Conservation (phyloP, 2,329 filamentous ascomycete species). For the Exophiala calicioides region DNA sequence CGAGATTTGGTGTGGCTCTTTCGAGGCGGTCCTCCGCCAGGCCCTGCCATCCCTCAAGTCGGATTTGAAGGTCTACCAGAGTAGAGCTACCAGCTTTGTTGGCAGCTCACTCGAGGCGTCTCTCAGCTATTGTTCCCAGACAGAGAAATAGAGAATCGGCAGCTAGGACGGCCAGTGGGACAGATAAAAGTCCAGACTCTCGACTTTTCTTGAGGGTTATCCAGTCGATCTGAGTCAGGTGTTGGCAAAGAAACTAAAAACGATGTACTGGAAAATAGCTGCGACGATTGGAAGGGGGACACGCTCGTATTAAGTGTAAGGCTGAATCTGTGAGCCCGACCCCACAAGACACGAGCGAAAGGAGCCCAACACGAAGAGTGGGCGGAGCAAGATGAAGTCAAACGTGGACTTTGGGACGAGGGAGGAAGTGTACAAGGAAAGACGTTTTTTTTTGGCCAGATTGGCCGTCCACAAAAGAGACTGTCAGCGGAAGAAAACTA, state of each 20-base stretch:
- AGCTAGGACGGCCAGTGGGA: background rate
- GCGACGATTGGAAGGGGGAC: background rate
- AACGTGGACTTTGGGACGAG: background rate
- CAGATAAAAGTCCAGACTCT: too few species aligned
- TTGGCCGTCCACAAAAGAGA: conserved; percentile 15
- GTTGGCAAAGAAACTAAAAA: conserved; percentile 9
- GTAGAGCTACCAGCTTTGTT: too few species aligned
- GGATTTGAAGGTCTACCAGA: conserved; percentile 5
- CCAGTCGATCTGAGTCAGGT: background rate
- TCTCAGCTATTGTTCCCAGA: too few species aligned
- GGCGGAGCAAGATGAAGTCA: conserved; percentile 1
- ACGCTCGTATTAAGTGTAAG: conserved; percentile 24
- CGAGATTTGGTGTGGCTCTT: conserved; percentile 97
- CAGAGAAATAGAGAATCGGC: background rate
- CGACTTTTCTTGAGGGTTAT: too few species aligned
- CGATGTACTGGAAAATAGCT: too few species aligned
- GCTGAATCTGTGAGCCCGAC: conserved; percentile 18
- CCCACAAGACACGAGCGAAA: conserved; percentile 13
- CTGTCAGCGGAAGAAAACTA: conserved; percentile 16
- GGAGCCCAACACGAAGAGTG: conserved; percentile 3
- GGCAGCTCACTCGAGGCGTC: too few species aligned
- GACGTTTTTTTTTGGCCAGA: conserved; percentile 6
- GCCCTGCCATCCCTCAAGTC: conserved; percentile 71
- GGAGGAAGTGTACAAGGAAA: conserved; percentile 12
- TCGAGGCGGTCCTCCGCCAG: conserved; percentile 87